Conservation (phyloP, 2,329 filamentous ascomycete species). For the Plectosphaerella cucumerina region DNA sequence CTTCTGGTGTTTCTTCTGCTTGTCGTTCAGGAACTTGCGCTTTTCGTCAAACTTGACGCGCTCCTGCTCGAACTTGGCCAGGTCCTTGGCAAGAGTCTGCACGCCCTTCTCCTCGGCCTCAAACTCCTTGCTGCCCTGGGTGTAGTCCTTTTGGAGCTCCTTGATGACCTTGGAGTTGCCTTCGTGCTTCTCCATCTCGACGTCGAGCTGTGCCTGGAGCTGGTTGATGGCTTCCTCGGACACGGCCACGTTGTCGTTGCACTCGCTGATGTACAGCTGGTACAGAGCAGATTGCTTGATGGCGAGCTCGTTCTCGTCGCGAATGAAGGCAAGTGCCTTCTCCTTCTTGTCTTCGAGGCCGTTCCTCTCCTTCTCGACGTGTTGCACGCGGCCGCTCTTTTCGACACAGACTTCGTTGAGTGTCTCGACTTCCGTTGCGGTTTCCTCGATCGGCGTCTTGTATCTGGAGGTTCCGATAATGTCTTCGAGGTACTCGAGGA, state of each 20-base stretch:
- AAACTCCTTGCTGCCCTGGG: conserved; percentile 76
- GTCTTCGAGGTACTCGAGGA: conserved; percentile 95
- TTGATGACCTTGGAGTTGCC: conserved; percentile 90
- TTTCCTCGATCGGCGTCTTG: conserved; percentile 94
- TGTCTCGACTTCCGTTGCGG: conserved; percentile 81
- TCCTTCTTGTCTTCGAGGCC: conserved; percentile 94
- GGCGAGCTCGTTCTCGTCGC: conserved; percentile 88
- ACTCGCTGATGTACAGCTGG: conserved; percentile 86
- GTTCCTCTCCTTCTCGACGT: conserved; percentile 96
- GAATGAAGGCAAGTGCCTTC: conserved; percentile 82
- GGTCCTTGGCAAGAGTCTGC: conserved; percentile 76
- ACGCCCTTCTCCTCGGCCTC: conserved; percentile 78
- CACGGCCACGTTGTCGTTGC: conserved; percentile 81
- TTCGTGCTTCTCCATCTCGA: conserved; percentile 86
- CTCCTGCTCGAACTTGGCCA: conserved; percentile 92
- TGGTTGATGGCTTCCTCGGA: conserved; percentile 88
- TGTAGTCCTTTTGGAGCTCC: conserved; percentile 78
- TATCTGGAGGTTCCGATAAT: conserved; percentile 99
- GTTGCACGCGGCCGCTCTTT: conserved; percentile 92
- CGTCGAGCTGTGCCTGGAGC: conserved; percentile 80
- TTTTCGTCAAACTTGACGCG: conserved; percentile 97
- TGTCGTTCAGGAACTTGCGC: conserved; percentile 85
- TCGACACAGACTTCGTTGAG: conserved; percentile 94
- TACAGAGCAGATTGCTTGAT: conserved; percentile 89
- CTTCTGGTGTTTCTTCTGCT: conserved; percentile 94